Conservation (phyloP, 495 filamentous ascomycete species). For the Daldinia loculata region DNA sequence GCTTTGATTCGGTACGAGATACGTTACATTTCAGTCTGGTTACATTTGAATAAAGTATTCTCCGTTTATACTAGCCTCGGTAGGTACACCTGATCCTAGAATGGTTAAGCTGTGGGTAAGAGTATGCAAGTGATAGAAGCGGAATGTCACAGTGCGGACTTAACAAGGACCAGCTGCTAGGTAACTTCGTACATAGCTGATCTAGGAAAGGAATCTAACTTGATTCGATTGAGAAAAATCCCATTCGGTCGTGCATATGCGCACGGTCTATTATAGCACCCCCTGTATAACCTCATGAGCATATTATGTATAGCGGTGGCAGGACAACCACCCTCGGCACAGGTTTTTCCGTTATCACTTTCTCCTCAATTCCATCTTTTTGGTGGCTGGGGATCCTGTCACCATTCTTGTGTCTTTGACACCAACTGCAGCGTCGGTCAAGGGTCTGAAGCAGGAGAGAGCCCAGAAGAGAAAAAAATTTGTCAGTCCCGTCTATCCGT, state of each 20-base stretch:
- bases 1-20: conserved; percentile 3
- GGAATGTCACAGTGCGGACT: conserved; percentile 36
- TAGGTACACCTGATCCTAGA: conserved; percentile 12
- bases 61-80: conserved; percentile 9
- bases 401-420: conserved; percentile 5
- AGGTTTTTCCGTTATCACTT: conserved; percentile 27
- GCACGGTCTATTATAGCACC: conserved; percentile 34
- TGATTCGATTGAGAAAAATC: conserved; percentile 15
- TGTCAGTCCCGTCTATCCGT: conserved; percentile 10
- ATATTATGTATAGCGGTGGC: conserved; percentile 1
- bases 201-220: conserved; percentile 11
- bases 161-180: neutral
- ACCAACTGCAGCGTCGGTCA: conserved; percentile 10
- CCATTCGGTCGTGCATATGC: conserved; percentile 18
- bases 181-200: conserved; percentile 3
- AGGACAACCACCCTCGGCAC: conserved; percentile 12
- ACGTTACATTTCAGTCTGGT: neutral
- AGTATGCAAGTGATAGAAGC: conserved; percentile 37
- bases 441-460: conserved; percentile 31
- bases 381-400: conserved; percentile 19
- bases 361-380: conserved; percentile 3
- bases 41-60: neutral
- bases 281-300: conserved; percentile 11
- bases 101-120: conserved; percentile 9
- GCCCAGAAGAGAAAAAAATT: conserved; percentile 7